A percentile compares a stretch with the other conserved stretches of the same genome.
These are phyloP conservation scores for Globisporangium nagaii DNA, from an alignment of 352 stramenopile genomes.

Conservation along the genomic window DNA sequence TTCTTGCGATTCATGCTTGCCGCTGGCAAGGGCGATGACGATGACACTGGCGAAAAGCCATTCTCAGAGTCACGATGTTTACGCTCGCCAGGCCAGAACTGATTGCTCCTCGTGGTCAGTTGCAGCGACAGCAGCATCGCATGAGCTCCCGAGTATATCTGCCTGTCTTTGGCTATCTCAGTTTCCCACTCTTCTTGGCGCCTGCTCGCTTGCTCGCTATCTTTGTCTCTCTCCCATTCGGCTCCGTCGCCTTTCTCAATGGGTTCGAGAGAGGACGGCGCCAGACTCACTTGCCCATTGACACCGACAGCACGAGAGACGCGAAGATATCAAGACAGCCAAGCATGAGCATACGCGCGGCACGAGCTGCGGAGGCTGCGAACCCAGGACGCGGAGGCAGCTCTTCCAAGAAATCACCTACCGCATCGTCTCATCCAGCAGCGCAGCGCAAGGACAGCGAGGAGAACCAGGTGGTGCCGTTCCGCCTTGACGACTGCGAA, in stretches of 20 bases:
- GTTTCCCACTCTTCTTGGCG: no score
- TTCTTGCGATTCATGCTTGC: constrained; percentile 1
- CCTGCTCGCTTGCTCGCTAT: no score
- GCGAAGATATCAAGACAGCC: no score
- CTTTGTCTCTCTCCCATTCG: no score
- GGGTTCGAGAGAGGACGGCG: no score
- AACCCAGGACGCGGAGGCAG: neutral
- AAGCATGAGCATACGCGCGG: neutral
- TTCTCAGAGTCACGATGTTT: neutral
- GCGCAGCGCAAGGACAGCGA: constrained; percentile 13
- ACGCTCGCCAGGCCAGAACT: neutral
- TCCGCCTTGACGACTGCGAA: constrained; percentile 40
- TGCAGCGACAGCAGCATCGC: neutral
- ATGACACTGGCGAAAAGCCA: neutral
- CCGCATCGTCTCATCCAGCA: neutral
- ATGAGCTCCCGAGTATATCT: no score
- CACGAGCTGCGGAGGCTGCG: neutral
- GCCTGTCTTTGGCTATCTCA: no score
- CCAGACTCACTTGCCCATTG: no score
- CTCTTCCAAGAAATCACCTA: neutral
- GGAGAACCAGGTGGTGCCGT: constrained; percentile 63
- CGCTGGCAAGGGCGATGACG: neutral
- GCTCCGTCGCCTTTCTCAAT: no score
- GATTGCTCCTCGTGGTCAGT: neutral
- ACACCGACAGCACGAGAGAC: no score